A percentile compares a stretch with the other conserved stretches of the same genome.
Evolutionary conservation across 352 stramenopile genomes (phyloP).

Genomic region (Phytopythium montanum): DNA sequence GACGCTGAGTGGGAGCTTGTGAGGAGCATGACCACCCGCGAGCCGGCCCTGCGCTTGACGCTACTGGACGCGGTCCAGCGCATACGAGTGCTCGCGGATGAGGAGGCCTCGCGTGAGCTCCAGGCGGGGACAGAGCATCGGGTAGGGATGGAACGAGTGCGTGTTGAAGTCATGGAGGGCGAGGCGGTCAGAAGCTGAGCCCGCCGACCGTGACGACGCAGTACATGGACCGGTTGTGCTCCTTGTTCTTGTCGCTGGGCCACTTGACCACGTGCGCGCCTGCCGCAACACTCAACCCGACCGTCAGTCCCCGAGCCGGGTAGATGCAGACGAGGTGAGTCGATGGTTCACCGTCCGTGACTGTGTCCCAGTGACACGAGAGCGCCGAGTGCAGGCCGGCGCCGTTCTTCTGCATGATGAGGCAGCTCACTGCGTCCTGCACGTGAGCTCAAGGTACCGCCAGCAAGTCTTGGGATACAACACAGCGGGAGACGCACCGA

Average conservation of each 20-base stretch:
- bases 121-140: too few relatives aligned
- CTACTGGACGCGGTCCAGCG: background rate
- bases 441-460: background rate
- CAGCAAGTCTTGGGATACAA: too few relatives aligned
- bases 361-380: slow-evolving; percentile 90
- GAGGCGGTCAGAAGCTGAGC: slow-evolving; percentile 53
- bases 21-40: too few relatives aligned
- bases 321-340: too few relatives aligned
- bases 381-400: slow-evolving; percentile 87
- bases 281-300: slow-evolving; percentile 10
- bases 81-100: background rate
- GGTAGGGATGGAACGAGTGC: background rate
- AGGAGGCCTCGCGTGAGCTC: background rate
- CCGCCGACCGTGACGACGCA: slow-evolving; percentile 87
- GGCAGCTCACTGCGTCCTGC: slow-evolving; percentile 61
- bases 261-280: slow-evolving; percentile 83
- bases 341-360: slow-evolving; percentile 66
- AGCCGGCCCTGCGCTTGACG: background rate
- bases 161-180: background rate
- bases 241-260: slow-evolving; percentile 89
- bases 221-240: slow-evolving; percentile 88
- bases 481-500: slow-evolving; percentile 31
- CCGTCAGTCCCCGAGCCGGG: background rate
- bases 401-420: slow-evolving; percentile 94
- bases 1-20: too few relatives aligned